Base-by-base conservation (phyloP, 139 green algal species). In the Chlorella sp. region DNA sequence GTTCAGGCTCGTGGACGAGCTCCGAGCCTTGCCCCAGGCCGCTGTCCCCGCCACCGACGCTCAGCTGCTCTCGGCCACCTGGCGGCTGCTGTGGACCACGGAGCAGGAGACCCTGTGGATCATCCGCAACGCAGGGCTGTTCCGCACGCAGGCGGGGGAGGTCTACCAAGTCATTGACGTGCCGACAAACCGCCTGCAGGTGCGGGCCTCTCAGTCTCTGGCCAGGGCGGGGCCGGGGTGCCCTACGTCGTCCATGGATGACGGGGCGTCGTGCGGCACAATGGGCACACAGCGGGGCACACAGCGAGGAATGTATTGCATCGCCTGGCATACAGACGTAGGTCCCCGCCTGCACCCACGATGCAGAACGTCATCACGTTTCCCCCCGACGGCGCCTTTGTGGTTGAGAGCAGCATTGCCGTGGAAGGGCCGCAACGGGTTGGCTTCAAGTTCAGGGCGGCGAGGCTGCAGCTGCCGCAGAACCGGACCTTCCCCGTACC, bases 311-410 rank as follows among this genome's bases (percentile, higher is more conserved):
- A 55, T 17, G 17, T 17, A 55, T 10, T 55, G 17, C 42, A 55
- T 10, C 17, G 42, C 42, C 42, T 55, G 17, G 42, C 10, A 55
- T 17, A 10, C 42, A 55, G 42, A 55, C 10, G 42, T 17, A 55
- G 42, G 42, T 55, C 42, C n/a, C n/a, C n/a, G n/a, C n/a, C n/a
- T n/a, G n/a, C n/a, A n/a, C n/a, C n/a, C n/a, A n/a, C n/a, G n/a
- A 73, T 96, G 68, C 83, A 92, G 35, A 96, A 97, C 67, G 82
- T 96, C 2, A 95, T 97, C 70, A 89, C 80, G 6, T 97, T 97
- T 75, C 91, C 92, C 1, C 92, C 92, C 0, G 83, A 86, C 3
- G 92, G 90, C 2, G 76, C 85, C 17, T 97, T 97, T 75, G 78
- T 91, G 0, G 92, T 97, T 0, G 74, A 93, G 69, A 79, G 62